Evolutionary conservation across 2,329 filamentous ascomycete species (phyloP).

Genomic region (Neofusicoccum sp.): DNA sequence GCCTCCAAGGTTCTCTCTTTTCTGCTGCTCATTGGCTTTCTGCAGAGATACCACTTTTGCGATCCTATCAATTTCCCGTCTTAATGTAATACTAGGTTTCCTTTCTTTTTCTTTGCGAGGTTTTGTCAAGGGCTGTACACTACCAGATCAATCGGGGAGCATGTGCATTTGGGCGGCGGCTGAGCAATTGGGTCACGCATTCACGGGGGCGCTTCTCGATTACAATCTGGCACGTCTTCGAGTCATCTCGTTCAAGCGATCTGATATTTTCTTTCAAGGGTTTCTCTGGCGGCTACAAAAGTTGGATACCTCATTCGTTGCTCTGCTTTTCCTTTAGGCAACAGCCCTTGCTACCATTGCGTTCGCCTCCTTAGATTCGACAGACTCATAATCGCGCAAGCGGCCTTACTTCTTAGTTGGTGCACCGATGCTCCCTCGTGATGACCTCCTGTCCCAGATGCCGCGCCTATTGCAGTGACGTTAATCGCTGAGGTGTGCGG

Average conservation of each 20-base stretch:
- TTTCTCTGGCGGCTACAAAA: conserved; percentile 9
- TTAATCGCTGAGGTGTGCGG: neutral
- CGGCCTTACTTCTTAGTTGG: neutral
- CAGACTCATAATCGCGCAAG: conserved; percentile 15
- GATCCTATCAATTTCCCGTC: neutral
- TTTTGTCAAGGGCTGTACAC: conserved; percentile 6
- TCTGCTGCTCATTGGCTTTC: conserved; percentile 8
- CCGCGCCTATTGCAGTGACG: neutral
- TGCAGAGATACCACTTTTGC: conserved; percentile 20
- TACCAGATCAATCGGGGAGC: conserved; percentile 1
- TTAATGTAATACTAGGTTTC: conserved; percentile 12
- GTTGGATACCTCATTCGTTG: conserved; percentile 18
- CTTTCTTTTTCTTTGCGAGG: neutral
- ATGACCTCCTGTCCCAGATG: conserved; percentile 6
- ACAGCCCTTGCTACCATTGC: neutral
- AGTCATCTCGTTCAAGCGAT: conserved; percentile 14
- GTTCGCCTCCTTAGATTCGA: neutral
- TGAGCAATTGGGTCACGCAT: conserved; percentile 2
- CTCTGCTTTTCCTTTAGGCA: conserved; percentile 5
- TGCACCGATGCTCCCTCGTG: neutral
- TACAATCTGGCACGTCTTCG: conserved; percentile 1
- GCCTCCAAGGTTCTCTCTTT: neutral
- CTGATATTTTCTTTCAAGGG: neutral
- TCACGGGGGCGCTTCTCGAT: conserved; percentile 14
- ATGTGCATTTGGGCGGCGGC: conserved; percentile 16